Percentiles rank a stretch among this genome's conserved stretches.
Conservation (phyloP, 2,329 filamentous ascomycete genomes). For the Colletotrichum phormii region DNA sequence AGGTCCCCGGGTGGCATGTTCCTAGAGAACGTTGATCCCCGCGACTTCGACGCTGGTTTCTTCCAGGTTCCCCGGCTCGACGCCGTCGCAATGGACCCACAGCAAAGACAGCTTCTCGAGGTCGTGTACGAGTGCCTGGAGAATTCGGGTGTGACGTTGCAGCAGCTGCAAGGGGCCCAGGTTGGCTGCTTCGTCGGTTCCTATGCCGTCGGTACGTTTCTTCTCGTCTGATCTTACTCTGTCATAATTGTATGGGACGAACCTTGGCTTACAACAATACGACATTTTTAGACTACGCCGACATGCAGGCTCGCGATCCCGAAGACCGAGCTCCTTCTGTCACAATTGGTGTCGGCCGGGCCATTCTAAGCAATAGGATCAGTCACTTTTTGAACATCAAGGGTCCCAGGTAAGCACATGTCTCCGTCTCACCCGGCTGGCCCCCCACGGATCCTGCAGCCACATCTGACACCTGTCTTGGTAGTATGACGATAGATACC, state of each 20-base stretch:
- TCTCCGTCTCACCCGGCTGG: conserved; percentile 45
- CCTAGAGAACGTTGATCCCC: too few relatives aligned
- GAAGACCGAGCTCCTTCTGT: conserved; percentile 8
- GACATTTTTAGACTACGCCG: not conserved
- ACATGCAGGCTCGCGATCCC: conserved; percentile 2
- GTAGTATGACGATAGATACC: conserved; percentile 64
- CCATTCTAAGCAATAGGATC: conserved; percentile 48
- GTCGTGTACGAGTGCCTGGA: conserved; percentile 49
- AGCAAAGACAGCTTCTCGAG: conserved; percentile 47
- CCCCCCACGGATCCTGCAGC: conserved; percentile 41
- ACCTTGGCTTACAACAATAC: too few relatives aligned
- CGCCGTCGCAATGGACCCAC: conserved; percentile 46
- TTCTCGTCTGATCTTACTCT: too few relatives aligned
- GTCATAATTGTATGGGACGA: too few relatives aligned
- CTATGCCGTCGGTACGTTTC: too few relatives aligned
- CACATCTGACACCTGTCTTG: conserved; percentile 45
- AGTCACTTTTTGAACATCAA: conserved; percentile 50
- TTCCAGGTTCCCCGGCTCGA: conserved; percentile 43
- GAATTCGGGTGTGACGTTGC: not conserved
- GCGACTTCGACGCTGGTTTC: conserved; percentile 43
- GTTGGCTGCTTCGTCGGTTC: not conserved
- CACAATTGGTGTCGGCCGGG: conserved; percentile 36
- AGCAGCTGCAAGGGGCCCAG: not conserved
- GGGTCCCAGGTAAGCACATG: conserved; percentile 38
- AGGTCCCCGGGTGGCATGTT: too few relatives aligned